Conservation (phyloP, 2,329 filamentous ascomycete genomes). For the Sporothrix mexicana region DNA sequence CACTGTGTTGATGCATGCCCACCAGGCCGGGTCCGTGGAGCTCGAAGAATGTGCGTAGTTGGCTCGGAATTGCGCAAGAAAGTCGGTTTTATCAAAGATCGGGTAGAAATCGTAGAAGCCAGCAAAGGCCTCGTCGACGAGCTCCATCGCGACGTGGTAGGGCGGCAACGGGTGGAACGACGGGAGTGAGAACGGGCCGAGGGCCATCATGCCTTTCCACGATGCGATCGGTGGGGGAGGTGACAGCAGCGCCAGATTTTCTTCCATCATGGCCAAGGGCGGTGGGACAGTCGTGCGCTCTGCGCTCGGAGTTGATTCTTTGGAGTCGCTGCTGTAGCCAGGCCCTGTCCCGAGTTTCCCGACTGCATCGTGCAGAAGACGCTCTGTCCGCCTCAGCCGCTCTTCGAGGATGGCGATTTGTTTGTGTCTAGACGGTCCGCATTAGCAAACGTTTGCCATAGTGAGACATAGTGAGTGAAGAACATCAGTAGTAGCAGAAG, state of each 20-base stretch:
- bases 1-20: constrained; percentile 21
- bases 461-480: too few relatives aligned
- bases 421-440: constrained; percentile 13
- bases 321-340: background rate
- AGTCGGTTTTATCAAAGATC: constrained; percentile 12
- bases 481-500: background rate
- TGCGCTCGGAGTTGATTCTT: background rate
- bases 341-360: background rate
- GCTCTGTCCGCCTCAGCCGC: constrained; percentile 13
- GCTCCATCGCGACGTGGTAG: background rate
- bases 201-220: constrained; percentile 13
- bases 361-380: constrained; percentile 3
- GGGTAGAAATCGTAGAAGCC: constrained; percentile 21
- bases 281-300: background rate
- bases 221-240: background rate
- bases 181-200: constrained; percentile 15
- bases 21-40: constrained; percentile 13
- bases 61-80: constrained; percentile 7
- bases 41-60: constrained; percentile 15
- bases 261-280: constrained; percentile 15
- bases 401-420: constrained; percentile 14
- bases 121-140: constrained; percentile 14
- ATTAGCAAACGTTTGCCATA: background rate
- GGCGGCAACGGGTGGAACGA: constrained; percentile 15
- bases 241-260: constrained; percentile 10